These are phyloP conservation scores for Magnaporthiopsis incrustans DNA, from an alignment of 2,329 filamentous ascomycete genomes.

Conservation along the genomic window DNA sequence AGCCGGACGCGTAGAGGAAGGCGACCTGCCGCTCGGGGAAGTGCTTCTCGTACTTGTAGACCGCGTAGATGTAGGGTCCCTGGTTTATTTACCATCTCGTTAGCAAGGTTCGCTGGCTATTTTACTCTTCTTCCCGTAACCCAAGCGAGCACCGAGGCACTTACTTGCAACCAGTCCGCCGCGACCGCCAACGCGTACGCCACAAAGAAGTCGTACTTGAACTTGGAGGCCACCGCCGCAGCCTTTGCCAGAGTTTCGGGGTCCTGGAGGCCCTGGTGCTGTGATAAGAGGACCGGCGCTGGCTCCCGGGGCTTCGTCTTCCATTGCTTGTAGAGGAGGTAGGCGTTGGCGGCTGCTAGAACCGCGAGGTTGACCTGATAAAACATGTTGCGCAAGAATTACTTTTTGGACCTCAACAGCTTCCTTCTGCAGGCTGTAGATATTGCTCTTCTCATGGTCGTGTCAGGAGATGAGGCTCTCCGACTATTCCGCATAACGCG, in stretches of 20 bases:
- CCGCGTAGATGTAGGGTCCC: conserved; percentile 42
- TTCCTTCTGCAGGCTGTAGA: neutral
- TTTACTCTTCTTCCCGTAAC: neutral
- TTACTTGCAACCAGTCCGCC: conserved; percentile 26
- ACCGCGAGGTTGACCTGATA: conserved; percentile 20
- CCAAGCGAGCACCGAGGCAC: neutral
- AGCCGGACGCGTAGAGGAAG: conserved; percentile 36
- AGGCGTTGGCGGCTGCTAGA: conserved; percentile 15
- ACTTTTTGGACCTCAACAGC: neutral
- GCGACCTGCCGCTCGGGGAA: conserved; percentile 36
- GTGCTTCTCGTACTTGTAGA: conserved; percentile 42
- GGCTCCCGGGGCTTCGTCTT: conserved; percentile 10
- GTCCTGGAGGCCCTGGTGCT: neutral
- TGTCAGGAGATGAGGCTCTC: too few species aligned
- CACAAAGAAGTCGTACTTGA: conserved; percentile 17
- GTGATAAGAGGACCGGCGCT: neutral
- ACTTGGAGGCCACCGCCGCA: conserved; percentile 10
- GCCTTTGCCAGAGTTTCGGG: neutral
- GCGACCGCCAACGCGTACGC: conserved; percentile 23
- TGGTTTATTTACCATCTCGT: conserved; percentile 10
- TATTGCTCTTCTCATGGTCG: too few species aligned
- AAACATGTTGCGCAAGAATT: neutral
- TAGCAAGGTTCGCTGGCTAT: neutral
- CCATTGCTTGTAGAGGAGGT: conserved; percentile 18
- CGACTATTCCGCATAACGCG: too few species aligned